Evolutionary conservation across 306 rosid genomes (phyloP).

Genomic region (Corylus avellana): DNA sequence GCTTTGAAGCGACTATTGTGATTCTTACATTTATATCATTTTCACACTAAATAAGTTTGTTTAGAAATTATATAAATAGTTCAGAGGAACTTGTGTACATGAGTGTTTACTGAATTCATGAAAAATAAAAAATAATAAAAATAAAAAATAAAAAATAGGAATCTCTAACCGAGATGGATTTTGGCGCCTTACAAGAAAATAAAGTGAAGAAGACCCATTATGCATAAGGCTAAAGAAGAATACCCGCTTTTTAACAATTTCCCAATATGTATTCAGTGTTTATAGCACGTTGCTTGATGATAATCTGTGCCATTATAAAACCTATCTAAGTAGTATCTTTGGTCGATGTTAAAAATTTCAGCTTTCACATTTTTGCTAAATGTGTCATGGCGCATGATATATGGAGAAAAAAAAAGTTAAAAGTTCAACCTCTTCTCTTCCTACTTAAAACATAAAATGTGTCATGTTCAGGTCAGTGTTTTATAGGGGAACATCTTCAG

Average conservation of each 20-base stretch:
- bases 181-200: background rate
- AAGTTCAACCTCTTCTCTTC: background rate
- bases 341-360: background rate
- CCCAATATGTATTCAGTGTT: background rate
- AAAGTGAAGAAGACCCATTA: background rate
- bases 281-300: background rate
- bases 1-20: no score
- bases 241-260: background rate
- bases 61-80: background rate
- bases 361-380: background rate
- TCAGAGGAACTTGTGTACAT: background rate
- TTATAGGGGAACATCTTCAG: background rate
- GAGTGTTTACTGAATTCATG: background rate
- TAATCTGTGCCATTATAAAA: background rate
- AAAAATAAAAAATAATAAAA: no score
- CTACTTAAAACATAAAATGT: background rate
- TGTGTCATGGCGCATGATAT: background rate
- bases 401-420: background rate
- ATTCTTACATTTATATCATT: background rate
- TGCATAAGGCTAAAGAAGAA: background rate
- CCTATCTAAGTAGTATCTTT: background rate
- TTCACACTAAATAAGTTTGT: background rate
- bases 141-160: no score
- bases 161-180: background rate
- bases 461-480: background rate